phyloP scores from a whole-genome alignment of 2,329 filamentous ascomycete genomes.

The Drechslera avenae region DNA sequence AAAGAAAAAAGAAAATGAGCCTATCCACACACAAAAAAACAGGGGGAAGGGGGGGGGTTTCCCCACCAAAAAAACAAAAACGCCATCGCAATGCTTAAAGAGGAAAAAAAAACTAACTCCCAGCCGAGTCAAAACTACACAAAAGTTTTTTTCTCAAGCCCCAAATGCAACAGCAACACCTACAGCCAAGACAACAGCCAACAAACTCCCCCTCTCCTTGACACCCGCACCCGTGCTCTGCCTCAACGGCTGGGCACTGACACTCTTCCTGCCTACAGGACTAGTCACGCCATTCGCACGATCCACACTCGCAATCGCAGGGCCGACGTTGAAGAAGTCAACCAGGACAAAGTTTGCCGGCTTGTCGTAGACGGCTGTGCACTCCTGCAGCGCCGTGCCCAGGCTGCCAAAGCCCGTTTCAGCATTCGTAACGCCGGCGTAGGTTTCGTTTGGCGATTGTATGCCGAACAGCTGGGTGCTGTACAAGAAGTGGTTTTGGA shows the following conservation, averaged over 20 bases:
- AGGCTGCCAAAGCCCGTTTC: conserved; percentile 62
- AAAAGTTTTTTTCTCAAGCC: conserved; percentile 19
- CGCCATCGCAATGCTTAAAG: conserved; percentile 20
- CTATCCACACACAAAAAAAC: too few relatives aligned
- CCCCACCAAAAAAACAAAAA: too few relatives aligned
- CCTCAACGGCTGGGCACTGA: conserved; percentile 27
- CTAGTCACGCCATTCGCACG: conserved; percentile 65
- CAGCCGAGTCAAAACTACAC: neutral
- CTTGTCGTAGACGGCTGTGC: conserved; percentile 65
- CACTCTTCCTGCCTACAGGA: conserved; percentile 30
- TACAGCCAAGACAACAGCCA: conserved; percentile 41
- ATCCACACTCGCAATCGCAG: conserved; percentile 72
- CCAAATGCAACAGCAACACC: conserved; percentile 38
- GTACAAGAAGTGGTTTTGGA: conserved; percentile 84
- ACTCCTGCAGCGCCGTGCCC: conserved; percentile 38
- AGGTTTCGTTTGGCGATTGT: conserved; percentile 53
- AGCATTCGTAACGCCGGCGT: conserved; percentile 68
- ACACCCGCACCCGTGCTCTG: conserved; percentile 23
- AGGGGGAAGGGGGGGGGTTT: too few relatives aligned
- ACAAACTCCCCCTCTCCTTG: conserved; percentile 25
- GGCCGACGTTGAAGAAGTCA: conserved; percentile 78
- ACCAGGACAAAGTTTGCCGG: conserved; percentile 76
- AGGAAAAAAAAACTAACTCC: neutral
- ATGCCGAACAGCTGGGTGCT: conserved; percentile 52
- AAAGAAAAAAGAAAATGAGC: too few relatives aligned